Evolutionary conservation across 305 asterid genomes (phyloP).

Genomic region (Fraxinus latifolia): DNA sequence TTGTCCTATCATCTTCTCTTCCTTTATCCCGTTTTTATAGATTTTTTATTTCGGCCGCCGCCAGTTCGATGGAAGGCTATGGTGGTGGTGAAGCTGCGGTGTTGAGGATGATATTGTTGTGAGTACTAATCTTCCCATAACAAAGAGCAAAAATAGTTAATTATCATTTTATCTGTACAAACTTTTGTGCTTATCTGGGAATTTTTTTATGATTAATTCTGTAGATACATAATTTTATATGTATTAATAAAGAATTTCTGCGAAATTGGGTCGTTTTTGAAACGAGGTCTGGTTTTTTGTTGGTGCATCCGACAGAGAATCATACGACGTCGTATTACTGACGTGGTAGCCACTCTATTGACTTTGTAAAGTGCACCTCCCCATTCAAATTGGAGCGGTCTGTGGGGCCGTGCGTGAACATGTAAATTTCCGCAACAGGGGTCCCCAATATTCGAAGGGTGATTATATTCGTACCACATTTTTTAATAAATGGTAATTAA

Average conservation of each 20-base stretch:
- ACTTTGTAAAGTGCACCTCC: not conserved
- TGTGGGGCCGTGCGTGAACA: not conserved
- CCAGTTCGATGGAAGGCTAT: not conserved
- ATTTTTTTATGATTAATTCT: not conserved
- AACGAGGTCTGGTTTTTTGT: not conserved
- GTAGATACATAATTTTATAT: not conserved
- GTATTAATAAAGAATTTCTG: not conserved
- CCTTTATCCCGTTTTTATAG: slow-evolving; percentile 30
- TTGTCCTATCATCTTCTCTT: slow-evolving; percentile 20
- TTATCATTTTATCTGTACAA: slow-evolving; percentile 7
- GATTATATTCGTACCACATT: not conserved
- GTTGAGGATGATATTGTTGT: not conserved
- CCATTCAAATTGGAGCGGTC: not conserved
- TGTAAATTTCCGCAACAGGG: too few relatives aligned
- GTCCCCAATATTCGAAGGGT: not conserved
- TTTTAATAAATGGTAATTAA: too few relatives aligned
- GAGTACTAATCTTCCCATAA: slow-evolving; percentile 31
- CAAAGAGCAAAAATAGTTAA: not conserved
- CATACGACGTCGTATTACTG: slow-evolving; percentile 31
- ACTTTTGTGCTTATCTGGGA: not conserved
- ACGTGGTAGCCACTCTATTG: slow-evolving; percentile 19
- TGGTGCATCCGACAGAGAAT: slow-evolving; percentile 2
- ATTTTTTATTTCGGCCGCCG: slow-evolving; percentile 23
- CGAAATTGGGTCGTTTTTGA: slow-evolving; percentile 11
- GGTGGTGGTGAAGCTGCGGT: not conserved